Evolutionary conservation across 2,329 filamentous ascomycete species (phyloP).

Genomic region (Epichloe amarillans): DNA sequence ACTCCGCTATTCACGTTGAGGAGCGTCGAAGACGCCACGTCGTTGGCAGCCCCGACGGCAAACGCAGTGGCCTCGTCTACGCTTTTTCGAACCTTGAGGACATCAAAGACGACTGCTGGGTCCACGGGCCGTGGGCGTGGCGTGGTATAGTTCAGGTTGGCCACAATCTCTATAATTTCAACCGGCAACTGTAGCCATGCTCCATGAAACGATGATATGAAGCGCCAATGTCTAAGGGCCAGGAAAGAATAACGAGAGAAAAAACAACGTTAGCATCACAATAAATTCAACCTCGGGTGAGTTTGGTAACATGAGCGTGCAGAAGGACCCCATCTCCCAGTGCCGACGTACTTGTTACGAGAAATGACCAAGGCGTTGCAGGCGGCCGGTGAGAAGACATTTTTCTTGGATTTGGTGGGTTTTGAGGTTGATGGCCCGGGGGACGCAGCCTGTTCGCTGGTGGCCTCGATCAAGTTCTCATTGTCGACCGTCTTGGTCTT

Average conservation of each 20-base stretch:
- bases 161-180: slow-evolving; percentile 66
- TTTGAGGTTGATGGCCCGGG: neutral
- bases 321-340: neutral
- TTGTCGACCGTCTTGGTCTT: neutral
- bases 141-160: slow-evolving; percentile 66
- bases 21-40: slow-evolving; percentile 51
- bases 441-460: neutral
- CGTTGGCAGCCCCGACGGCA: slow-evolving; percentile 63
- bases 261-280: neutral
- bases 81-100: slow-evolving; percentile 67
- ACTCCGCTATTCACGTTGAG: slow-evolving; percentile 35
- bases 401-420: neutral
- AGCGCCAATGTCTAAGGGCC: slow-evolving; percentile 59
- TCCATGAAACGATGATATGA: slow-evolving; percentile 73
- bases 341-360: neutral
- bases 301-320: too few relatives aligned
- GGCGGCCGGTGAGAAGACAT: neutral
- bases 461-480: neutral
- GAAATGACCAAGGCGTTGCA: neutral
- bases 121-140: slow-evolving; percentile 66
- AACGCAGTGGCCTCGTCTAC: slow-evolving; percentile 72
- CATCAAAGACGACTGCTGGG: slow-evolving; percentile 68
- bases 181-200: slow-evolving; percentile 70
- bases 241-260: fast-evolving
- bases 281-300: too few relatives aligned